A percentile compares a stretch with the other conserved stretches of the same genome.
phyloP scores from a whole-genome alignment of 1,139 yeast genomes.

The Yamadazyma spencermartinsiae region DNA sequence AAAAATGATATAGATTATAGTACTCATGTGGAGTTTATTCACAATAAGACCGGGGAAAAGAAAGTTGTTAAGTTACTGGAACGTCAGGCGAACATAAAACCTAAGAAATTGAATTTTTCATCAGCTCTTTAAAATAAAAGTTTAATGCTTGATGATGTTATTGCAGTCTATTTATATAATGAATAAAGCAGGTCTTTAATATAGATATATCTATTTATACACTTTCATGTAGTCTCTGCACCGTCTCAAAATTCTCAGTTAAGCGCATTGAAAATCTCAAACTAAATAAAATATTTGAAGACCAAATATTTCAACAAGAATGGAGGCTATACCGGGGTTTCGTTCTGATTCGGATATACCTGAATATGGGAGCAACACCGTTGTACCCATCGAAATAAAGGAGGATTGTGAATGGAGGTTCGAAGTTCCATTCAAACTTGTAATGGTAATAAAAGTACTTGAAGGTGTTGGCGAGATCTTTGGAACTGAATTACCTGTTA shows the following conservation, averaged over 20 bases:
- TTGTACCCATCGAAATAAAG: constrained; percentile 9
- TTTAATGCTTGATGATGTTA: neutral
- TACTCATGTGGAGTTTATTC: constrained; percentile 41
- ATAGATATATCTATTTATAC: neutral
- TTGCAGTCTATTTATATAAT: neutral
- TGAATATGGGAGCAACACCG: constrained; percentile 9
- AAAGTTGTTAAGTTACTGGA: constrained; percentile 33
- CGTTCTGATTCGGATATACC: constrained; percentile 14
- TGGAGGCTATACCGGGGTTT: constrained; percentile 26
- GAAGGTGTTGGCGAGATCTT: constrained; percentile 84
- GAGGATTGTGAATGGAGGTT: constrained; percentile 75
- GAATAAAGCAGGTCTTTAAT: constrained; percentile 5
- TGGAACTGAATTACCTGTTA: constrained; percentile 87
- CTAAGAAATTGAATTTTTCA: constrained; percentile 39
- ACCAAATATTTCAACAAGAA: neutral
- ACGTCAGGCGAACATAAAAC: constrained; percentile 38
- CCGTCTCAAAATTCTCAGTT: neutral
- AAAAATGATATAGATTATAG: constrained; percentile 25
- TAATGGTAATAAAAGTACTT: constrained; percentile 54
- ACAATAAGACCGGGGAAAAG: constrained; percentile 40
- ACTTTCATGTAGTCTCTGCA: neutral
- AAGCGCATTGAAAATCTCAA: constrained; percentile 1
- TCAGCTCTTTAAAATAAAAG: neutral
- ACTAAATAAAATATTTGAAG: neutral
- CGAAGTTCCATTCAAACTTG: constrained; percentile 64